phyloP scores from a whole-genome alignment of 768 basidiomycete species.

The Rhodosporidiobolus odoratus region DNA sequence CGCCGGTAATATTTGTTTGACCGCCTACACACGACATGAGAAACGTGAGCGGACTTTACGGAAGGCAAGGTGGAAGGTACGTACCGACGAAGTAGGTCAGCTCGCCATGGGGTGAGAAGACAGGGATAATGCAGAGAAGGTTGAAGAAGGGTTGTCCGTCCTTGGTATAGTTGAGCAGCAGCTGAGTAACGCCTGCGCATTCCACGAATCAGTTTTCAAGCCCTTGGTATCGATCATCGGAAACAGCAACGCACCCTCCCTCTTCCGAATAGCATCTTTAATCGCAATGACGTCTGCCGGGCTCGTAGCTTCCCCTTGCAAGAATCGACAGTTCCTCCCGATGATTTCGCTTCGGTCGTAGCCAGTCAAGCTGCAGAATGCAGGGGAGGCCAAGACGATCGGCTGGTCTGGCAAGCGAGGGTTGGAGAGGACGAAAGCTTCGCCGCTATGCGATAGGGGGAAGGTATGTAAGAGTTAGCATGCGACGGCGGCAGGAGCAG shows the following conservation, averaged over 20 bases:
- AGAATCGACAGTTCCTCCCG: slow-evolving; percentile 32
- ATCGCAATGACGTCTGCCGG: slow-evolving; percentile 2
- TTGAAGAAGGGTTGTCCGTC: slow-evolving; percentile 27
- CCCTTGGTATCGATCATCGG: background rate
- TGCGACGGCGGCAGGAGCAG: too few species aligned
- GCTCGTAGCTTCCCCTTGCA: slow-evolving; percentile 17
- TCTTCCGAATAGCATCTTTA: slow-evolving; percentile 3
- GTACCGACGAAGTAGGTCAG: slow-evolving; percentile 19
- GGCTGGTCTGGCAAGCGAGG: slow-evolving; percentile 27
- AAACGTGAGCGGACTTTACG: background rate
- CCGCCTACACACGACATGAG: background rate
- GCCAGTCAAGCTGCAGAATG: slow-evolving; percentile 21
- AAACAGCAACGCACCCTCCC: background rate
- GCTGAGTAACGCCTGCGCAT: slow-evolving; percentile 8
- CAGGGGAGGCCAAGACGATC: slow-evolving; percentile 18
- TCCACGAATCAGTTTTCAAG: background rate
- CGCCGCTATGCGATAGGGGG: slow-evolving; percentile 8
- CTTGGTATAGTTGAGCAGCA: slow-evolving; percentile 24
- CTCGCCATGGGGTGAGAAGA: background rate
- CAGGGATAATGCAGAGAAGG: slow-evolving; percentile 24
- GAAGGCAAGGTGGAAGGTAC: background rate
- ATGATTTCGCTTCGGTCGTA: slow-evolving; percentile 18
- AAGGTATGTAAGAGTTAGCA: background rate
- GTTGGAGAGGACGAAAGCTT: slow-evolving; percentile 29
- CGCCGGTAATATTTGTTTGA: slow-evolving; percentile 20